These are phyloP conservation scores for Naematelia aurantialba DNA, from an alignment of 768 basidiomycete genomes.

Conservation along the genomic window DNA sequence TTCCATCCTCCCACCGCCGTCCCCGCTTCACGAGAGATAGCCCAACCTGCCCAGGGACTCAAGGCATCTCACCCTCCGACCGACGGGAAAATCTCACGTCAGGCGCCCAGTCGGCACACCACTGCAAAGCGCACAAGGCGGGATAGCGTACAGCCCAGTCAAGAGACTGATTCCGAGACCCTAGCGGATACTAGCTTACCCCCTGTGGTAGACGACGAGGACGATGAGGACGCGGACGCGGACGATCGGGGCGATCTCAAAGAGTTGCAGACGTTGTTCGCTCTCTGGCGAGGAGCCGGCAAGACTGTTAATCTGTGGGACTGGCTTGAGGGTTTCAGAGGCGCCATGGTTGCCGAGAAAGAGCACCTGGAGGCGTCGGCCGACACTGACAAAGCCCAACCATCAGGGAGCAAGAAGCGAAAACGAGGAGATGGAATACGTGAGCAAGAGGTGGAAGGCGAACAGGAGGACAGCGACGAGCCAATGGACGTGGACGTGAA, in stretches of 20 bases:
- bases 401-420: not conserved
- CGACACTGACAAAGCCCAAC: not conserved
- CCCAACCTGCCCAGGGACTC: not conserved
- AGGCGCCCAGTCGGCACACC: no score
- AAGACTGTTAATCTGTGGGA: slow-evolving; percentile 44
- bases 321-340: slow-evolving; percentile 40
- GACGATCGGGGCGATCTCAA: slow-evolving; percentile 22
- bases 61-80: not conserved
- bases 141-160: no score
- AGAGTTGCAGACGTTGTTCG: slow-evolving; percentile 34
- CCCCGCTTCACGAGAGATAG: no score
- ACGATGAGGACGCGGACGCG: no score
- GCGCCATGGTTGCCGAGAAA: slow-evolving; percentile 6
- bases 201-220: no score
- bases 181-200: no score
- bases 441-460: not conserved
- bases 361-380: not conserved
- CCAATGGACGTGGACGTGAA: not conserved
- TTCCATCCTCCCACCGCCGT: slow-evolving; percentile 3
- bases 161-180: no score
- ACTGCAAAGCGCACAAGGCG: not conserved
- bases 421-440: slow-evolving; percentile 1
- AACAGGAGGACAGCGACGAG: not conserved
- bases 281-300: slow-evolving; percentile 34
- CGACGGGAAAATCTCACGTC: no score